These are phyloP conservation scores for Penicillium frequentans DNA, from an alignment of 2,329 filamentous ascomycete genomes.

Conservation along the genomic window DNA sequence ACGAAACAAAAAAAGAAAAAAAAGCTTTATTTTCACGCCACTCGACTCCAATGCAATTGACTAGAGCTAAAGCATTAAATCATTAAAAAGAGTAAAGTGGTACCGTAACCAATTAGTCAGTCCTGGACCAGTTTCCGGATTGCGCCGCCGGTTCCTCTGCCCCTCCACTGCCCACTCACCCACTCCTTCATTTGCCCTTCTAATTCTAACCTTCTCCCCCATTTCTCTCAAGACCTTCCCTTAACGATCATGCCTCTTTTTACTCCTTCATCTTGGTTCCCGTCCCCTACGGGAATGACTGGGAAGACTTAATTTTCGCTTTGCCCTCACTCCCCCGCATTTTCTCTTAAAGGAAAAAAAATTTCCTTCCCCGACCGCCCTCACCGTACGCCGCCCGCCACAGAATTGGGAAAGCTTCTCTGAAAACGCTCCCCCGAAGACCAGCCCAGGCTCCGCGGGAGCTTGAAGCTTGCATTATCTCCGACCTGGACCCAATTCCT, in stretches of 20 bases:
- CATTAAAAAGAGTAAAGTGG: background rate
- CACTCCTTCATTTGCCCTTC: slow-evolving; percentile 25
- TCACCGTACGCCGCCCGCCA: slow-evolving; percentile 12
- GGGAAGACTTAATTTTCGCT: slow-evolving; percentile 36
- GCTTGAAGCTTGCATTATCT: slow-evolving; percentile 13
- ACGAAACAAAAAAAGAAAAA: background rate
- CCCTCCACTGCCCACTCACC: slow-evolving; percentile 26
- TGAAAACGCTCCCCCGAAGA: slow-evolving; percentile 8
- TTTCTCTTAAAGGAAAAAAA: slow-evolving; percentile 19
- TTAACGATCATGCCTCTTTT: slow-evolving; percentile 38
- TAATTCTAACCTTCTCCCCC: slow-evolving; percentile 19
- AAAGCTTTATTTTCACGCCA: background rate
- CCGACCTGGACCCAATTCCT: slow-evolving; percentile 5
- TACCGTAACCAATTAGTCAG: slow-evolving; percentile 16
- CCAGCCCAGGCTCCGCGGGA: slow-evolving; percentile 23
- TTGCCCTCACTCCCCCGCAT: slow-evolving; percentile 16
- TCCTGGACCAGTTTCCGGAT: slow-evolving; percentile 15
- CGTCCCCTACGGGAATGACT: slow-evolving; percentile 48
- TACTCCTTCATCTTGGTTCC: slow-evolving; percentile 36
- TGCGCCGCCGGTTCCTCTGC: slow-evolving; percentile 30
- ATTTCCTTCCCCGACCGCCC: slow-evolving; percentile 32
- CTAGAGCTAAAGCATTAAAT: background rate
- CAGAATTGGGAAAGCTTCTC: slow-evolving; percentile 10
- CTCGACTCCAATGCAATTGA: background rate
- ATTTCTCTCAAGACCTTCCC: slow-evolving; percentile 21